Base-by-base conservation (phyloP, 495 filamentous ascomycete genomes). In the Aspergillus bridgeri region DNA sequence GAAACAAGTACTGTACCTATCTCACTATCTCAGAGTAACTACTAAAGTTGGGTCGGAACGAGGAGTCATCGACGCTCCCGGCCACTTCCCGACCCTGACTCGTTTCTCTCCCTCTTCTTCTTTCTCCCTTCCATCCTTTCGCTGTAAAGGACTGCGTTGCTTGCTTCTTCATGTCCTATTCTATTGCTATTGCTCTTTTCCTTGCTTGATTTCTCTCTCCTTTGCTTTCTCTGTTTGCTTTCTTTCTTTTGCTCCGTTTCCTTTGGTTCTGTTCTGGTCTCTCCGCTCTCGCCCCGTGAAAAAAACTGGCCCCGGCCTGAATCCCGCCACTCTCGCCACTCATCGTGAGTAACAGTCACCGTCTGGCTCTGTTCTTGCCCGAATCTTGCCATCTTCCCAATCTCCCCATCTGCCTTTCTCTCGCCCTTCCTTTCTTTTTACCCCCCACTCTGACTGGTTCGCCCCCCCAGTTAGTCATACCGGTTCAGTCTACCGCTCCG, bases 281-380 rank as follows among this genome's bases (percentile, higher is more conserved):
- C 46, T 53, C 50, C 48, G 57, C 47, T 53, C 48, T n/a, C 27
- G 13, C 33, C 33, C 33, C 17, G 27, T 29, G 44, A 54, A 60
- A 55, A 59, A 48, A 45, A 46, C 53, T 65, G 60, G 63, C 62
- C 59, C 63, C 63, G 61, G 63, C 63, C 46, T 49, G 6, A 57
- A 9, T 63, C 27, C 58, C 60, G 64, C 64, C 64, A 66, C 60
- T 58, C 59, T 62, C 43, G 60, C 60, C 64, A 64, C 62, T 24
- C 52, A 51, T 53, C 33, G 64, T 66, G 60, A 66, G 64, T 66
- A 60, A 65, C 52, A 21, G 33, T n/a, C n/a, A 7, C 48, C n/a
- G n/a, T 25, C 23, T 15, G 27, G 19, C 22, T 54, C 42, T 56
- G 25, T 46, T 52, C 55, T 59, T 60, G 18, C 50, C 47, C 55